Evolutionary conservation across 192 early-diverging fungal species (phyloP).

Genomic region (Mortierella hygrophila): DNA sequence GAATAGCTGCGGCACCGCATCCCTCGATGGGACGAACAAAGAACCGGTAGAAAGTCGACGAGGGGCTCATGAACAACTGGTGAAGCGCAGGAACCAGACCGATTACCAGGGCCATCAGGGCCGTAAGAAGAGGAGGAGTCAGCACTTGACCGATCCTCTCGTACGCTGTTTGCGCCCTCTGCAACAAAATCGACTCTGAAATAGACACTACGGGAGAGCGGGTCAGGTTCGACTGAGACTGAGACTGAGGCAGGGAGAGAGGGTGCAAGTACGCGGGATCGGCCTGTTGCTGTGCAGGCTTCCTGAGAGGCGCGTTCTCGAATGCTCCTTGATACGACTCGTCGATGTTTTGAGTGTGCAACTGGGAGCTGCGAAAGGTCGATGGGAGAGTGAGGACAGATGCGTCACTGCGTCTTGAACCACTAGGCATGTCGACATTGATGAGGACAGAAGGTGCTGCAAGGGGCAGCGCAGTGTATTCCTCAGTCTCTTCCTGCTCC

Average conservation of each 20-base stretch:
- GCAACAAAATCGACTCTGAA: conserved; percentile 24
- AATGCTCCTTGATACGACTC: no score
- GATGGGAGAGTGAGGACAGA: conserved; percentile 11
- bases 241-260: neutral
- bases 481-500: conserved; percentile 18
- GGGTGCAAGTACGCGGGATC: conserved; percentile 10
- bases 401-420: conserved; percentile 19
- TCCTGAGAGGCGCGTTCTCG: neutral
- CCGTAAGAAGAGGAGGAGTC: conserved; percentile 82
- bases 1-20: conserved; percentile 85
- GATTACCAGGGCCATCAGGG: conserved; percentile 73
- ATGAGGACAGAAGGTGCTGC: conserved; percentile 35
- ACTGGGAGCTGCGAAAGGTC: neutral
- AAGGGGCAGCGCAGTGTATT: neutral
- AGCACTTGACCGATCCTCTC: conserved; percentile 57
- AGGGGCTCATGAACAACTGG: conserved; percentile 70
- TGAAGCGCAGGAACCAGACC: conserved; percentile 77
- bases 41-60: conserved; percentile 67
- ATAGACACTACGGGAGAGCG: conserved; percentile 18
- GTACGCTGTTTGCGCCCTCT: conserved; percentile 17
- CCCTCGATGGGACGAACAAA: conserved; percentile 77
- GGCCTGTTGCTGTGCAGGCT: neutral
- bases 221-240: neutral
- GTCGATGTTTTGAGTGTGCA: neutral
- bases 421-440: conserved; percentile 20